Conservation (phyloP, 2,329 filamentous ascomycete species). For the Aphanoascus verrucosus region DNA sequence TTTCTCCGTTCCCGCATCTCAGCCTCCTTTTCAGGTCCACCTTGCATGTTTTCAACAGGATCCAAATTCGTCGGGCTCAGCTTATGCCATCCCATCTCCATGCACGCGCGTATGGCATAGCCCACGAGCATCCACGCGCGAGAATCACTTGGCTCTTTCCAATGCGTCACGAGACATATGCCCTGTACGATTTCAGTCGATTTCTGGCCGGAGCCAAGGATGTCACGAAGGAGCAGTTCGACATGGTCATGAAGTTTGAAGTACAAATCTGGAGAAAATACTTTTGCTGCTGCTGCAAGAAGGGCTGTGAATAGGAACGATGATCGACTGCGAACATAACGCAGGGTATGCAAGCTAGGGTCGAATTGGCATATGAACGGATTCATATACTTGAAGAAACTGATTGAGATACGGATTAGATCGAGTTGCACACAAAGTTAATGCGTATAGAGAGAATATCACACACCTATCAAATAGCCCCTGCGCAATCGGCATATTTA, state of each 20-base stretch:
- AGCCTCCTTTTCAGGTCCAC: constrained; percentile 12
- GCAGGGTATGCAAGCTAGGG: constrained; percentile 30
- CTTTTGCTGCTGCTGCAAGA: constrained; percentile 29
- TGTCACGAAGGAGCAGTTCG: constrained; percentile 23
- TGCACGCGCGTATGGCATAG: constrained; percentile 33
- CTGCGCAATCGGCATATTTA: constrained; percentile 22
- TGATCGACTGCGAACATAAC: constrained; percentile 28
- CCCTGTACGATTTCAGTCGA: constrained; percentile 34
- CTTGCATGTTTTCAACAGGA: not conserved
- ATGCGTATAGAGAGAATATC: not conserved
- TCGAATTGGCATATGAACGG: constrained; percentile 36
- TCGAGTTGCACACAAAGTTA: not conserved
- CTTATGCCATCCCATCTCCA: constrained; percentile 27
- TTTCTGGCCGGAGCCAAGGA: constrained; percentile 27
- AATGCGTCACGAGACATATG: constrained; percentile 30
- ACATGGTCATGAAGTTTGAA: constrained; percentile 22
- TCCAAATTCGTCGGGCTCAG: constrained; percentile 15
- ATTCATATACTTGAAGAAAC: constrained; percentile 33
- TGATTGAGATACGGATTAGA: constrained; percentile 11
- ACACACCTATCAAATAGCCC: constrained; percentile 25
- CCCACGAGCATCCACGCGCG: constrained; percentile 33
- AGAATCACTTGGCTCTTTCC: constrained; percentile 36
- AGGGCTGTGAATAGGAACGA: constrained; percentile 30
- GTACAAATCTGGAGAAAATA: constrained; percentile 29
- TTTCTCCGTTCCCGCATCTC: constrained; percentile 25